Conservation (phyloP, 139 green algal species). For the Chlorella sp. region DNA sequence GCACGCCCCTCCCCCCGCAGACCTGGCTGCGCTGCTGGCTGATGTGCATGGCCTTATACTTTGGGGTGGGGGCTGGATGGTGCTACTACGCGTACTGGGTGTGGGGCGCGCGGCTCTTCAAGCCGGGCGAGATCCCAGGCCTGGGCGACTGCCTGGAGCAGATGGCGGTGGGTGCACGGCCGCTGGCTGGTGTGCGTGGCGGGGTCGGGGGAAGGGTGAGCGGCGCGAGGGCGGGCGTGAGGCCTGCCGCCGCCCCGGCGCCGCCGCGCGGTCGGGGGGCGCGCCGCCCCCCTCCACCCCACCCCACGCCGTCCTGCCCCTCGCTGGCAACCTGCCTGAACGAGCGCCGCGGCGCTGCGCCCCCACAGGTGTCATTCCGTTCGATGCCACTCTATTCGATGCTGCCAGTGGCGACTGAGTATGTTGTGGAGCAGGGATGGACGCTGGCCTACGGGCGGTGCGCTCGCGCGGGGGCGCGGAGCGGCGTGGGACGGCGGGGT, state of each 20-base stretch:
- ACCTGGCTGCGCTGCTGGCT: slow-evolving; percentile 84
- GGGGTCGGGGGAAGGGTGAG: not conserved
- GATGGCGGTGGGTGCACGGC: slow-evolving; percentile 59
- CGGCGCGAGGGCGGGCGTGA: not conserved
- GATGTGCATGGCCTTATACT: slow-evolving; percentile 75
- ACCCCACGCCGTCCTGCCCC: not conserved
- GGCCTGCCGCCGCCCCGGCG: not conserved
- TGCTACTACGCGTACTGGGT: slow-evolving; percentile 81
- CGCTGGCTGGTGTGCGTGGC: not conserved
- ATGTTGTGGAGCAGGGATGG: slow-evolving; percentile 80
- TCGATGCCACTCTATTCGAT: slow-evolving; percentile 88
- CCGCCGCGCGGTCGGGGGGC: not conserved
- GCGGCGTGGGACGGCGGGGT: not conserved
- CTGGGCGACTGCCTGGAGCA: slow-evolving; percentile 69
- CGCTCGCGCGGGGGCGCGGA: not conserved
- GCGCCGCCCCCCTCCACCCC: not conserved
- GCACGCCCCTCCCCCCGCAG: not conserved
- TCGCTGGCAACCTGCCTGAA: not conserved
- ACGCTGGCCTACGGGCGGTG: slow-evolving; percentile 79
- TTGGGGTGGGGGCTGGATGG: slow-evolving; percentile 67
- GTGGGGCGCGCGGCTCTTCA: slow-evolving; percentile 71
- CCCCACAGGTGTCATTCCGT: slow-evolving; percentile 70
- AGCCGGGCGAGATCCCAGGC: slow-evolving; percentile 61
- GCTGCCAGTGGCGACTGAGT: slow-evolving; percentile 81
- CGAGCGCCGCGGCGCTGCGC: no score